phyloP scores from a whole-genome alignment of 2,329 filamentous ascomycete species.

The Fusarium tupiense region DNA sequence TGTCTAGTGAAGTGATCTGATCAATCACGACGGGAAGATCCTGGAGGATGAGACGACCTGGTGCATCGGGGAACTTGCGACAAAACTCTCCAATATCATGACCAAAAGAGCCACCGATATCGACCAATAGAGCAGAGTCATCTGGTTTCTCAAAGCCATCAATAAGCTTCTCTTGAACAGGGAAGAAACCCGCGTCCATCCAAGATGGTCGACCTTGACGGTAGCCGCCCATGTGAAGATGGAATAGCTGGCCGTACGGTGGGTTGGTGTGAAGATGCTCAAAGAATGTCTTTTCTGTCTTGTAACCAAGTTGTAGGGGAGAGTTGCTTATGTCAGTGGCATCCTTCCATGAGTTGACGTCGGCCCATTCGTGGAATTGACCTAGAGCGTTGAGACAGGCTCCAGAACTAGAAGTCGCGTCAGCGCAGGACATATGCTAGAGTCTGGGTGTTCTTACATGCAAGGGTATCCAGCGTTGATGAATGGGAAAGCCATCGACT shows the following conservation, averaged over 20 bases:
- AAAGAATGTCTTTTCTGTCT: conserved; percentile 49
- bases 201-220: conserved; percentile 47
- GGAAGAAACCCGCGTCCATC: conserved; percentile 50
- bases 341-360: conserved; percentile 43
- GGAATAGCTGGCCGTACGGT: conserved; percentile 48
- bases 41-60: conserved; percentile 58
- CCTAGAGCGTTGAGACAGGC: conserved; percentile 33
- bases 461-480: conserved; percentile 49
- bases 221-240: conserved; percentile 52
- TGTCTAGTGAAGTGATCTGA: conserved; percentile 44
- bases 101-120: conserved; percentile 49
- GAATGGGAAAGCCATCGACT: conserved; percentile 46
- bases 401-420: background rate
- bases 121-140: conserved; percentile 46
- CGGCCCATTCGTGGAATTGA: conserved; percentile 46
- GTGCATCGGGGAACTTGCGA: conserved; percentile 48
- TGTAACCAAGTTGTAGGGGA: conserved; percentile 47
- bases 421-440: background rate
- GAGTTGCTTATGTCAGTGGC: conserved; percentile 45
- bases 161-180: conserved; percentile 47
- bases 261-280: conserved; percentile 44
- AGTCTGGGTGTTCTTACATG: conserved; percentile 30
- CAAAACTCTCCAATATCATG: conserved; percentile 49
- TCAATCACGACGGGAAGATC: conserved; percentile 55
- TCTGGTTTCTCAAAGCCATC: conserved; percentile 41